These are phyloP conservation scores for Xylaria nigripes DNA, from an alignment of 495 filamentous ascomycete genomes.

Conservation along the genomic window DNA sequence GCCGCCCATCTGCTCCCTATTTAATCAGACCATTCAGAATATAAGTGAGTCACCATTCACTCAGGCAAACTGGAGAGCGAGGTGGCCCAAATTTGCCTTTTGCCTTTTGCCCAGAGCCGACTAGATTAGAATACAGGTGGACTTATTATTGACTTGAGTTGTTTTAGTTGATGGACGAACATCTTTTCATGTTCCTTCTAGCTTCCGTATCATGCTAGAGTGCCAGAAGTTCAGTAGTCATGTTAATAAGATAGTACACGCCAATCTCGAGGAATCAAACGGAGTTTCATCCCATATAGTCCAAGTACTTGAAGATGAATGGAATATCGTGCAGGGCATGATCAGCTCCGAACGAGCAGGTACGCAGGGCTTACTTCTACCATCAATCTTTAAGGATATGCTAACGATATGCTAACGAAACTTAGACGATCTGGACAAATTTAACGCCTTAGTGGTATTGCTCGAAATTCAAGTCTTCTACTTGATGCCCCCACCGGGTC, in stretches of 20 bases:
- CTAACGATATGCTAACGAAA: neutral
- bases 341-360: conserved; percentile 36
- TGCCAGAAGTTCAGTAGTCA: conserved; percentile 35
- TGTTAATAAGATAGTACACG: conserved; percentile 32
- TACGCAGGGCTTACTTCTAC: conserved; percentile 8
- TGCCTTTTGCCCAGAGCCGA: neutral
- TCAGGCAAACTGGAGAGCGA: neutral
- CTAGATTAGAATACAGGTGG: neutral
- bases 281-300: conserved; percentile 35
- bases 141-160: neutral
- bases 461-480: conserved; percentile 41
- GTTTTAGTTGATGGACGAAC: conserved; percentile 26
- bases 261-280: conserved; percentile 32
- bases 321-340: conserved; percentile 30
- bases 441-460: conserved; percentile 33
- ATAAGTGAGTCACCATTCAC: conserved; percentile 12
- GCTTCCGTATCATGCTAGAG: conserved; percentile 34
- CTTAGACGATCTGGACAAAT: conserved; percentile 30
- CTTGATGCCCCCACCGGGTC: conserved; percentile 33
- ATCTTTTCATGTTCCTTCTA: conserved; percentile 28
- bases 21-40: conserved; percentile 36
- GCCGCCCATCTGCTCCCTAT: conserved; percentile 31
- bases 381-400: neutral
- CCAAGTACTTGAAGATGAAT: conserved; percentile 36
- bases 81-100: neutral